phyloP scores from a whole-genome alignment of 495 filamentous ascomycete genomes.

The Durotheca rogersii region DNA sequence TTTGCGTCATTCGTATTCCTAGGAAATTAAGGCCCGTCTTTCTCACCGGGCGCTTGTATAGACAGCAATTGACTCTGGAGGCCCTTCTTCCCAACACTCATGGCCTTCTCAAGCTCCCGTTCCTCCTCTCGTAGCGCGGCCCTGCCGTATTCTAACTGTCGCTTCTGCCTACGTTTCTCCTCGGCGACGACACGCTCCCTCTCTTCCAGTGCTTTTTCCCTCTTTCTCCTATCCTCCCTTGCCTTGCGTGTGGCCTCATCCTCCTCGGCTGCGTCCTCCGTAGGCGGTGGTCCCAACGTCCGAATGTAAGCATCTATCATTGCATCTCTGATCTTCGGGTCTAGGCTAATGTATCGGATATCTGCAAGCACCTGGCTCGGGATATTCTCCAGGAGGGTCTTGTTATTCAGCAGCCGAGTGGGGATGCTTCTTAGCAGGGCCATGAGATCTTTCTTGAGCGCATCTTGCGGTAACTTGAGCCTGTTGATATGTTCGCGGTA shows the following conservation, averaged over 20 bases:
- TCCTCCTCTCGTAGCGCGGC: conserved; percentile 73
- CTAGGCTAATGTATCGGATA: conserved; percentile 77
- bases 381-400: conserved; percentile 61
- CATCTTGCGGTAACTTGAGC: conserved; percentile 71
- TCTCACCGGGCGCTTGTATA: conserved; percentile 14
- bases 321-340: conserved; percentile 65
- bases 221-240: conserved; percentile 61
- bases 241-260: conserved; percentile 62
- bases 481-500: conserved; percentile 84
- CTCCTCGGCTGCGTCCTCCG: conserved; percentile 54
- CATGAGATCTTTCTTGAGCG: conserved; percentile 76
- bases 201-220: conserved; percentile 74
- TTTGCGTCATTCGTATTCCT: background rate
- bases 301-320: conserved; percentile 76
- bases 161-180: conserved; percentile 67
- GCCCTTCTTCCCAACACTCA: conserved; percentile 73
- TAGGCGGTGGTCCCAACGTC: conserved; percentile 66
- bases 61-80: conserved; percentile 61
- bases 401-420: conserved; percentile 63
- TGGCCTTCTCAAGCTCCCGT: conserved; percentile 73
- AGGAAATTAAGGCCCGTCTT: conserved; percentile 1
- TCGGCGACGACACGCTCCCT: conserved; percentile 71
- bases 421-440: conserved; percentile 72
- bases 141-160: conserved; percentile 65
- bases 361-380: conserved; percentile 71